Conservation (phyloP, 2,329 filamentous ascomycete genomes). For the Fonsecaea pedrosoi region DNA sequence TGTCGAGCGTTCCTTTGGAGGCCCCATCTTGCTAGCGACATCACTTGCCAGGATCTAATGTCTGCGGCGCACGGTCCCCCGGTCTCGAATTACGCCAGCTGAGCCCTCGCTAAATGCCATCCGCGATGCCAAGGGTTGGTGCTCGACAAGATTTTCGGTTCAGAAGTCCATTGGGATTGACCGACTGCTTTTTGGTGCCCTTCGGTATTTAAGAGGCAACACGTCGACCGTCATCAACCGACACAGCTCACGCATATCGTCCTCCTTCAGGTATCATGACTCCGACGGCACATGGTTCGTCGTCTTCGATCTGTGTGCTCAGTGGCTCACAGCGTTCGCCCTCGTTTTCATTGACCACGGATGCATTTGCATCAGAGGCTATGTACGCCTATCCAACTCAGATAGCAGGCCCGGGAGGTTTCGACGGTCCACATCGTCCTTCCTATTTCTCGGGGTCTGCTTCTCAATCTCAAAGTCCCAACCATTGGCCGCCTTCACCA, state of each 20-base stretch:
- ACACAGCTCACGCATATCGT: neutral
- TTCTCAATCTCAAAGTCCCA: neutral
- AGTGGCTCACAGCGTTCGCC: constrained; percentile 9
- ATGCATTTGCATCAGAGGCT: constrained; percentile 19
- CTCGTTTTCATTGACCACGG: constrained; percentile 17
- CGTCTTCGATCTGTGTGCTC: constrained; percentile 11
- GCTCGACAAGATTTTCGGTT: constrained; percentile 15
- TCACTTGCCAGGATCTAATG: constrained; percentile 13
- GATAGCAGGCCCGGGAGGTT: constrained; percentile 9
- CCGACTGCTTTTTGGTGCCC: neutral
- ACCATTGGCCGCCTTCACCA: constrained; percentile 1
- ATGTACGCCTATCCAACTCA: constrained; percentile 21
- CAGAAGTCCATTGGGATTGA: constrained; percentile 1
- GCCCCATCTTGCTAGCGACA: constrained; percentile 6
- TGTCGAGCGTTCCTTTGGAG: neutral
- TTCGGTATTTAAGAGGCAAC: neutral
- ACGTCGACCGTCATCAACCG: neutral
- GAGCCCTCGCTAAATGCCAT: constrained; percentile 18
- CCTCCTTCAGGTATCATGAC: constrained; percentile 23
- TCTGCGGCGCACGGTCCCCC: constrained; percentile 22
- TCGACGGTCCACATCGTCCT: constrained; percentile 8
- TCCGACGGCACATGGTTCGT: constrained; percentile 18
- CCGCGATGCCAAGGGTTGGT: constrained; percentile 20
- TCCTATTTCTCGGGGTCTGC: constrained; percentile 3
- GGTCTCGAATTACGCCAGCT: constrained; percentile 23